Percentiles rank a stretch among this genome's conserved stretches.
These are phyloP conservation scores for Termitomyces titanicus DNA, from an alignment of 768 basidiomycete species.

Conservation along the genomic window DNA sequence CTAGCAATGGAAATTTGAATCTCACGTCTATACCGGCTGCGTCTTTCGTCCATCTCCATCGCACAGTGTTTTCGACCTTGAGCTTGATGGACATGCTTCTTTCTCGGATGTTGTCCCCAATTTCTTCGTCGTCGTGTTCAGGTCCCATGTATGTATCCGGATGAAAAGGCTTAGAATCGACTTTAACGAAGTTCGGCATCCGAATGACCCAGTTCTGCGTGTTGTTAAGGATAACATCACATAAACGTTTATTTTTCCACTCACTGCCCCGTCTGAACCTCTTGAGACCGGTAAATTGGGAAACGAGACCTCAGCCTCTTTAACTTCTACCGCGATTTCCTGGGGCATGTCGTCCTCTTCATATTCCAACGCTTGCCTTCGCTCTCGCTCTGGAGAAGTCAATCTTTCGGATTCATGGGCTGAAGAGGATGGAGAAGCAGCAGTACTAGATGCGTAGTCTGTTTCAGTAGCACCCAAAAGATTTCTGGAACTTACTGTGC, in stretches of 20 bases:
- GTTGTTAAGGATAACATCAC: not conserved
- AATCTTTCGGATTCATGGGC: conserved; percentile 60
- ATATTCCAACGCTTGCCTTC: conserved; percentile 74
- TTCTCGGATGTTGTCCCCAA: conserved; percentile 62
- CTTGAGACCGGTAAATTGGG: conserved; percentile 85
- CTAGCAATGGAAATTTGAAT: conserved; percentile 12
- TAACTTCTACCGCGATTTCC: conserved; percentile 49
- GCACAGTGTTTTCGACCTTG: conserved; percentile 89
- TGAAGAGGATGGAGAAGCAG: conserved; percentile 45
- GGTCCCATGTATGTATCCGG: conserved; percentile 81
- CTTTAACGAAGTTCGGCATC: conserved; percentile 89
- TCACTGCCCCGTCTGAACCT: conserved; percentile 79
- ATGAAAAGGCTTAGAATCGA: conserved; percentile 89
- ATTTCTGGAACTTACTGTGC: conserved; percentile 38
- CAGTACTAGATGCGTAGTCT: conserved; percentile 18
- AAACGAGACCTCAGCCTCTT: conserved; percentile 72
- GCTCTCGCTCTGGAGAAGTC: conserved; percentile 58
- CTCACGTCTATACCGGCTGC: conserved; percentile 73
- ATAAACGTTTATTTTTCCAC: conserved; percentile 18
- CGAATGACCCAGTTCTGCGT: conserved; percentile 85
- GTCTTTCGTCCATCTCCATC: conserved; percentile 93
- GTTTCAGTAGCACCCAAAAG: not conserved
- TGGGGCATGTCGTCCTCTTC: conserved; percentile 70
- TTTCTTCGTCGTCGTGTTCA: conserved; percentile 73
- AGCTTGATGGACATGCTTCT: conserved; percentile 83